Conservation (phyloP, 2,329 filamentous ascomycete genomes). For the Pseudonectria foliicola region DNA sequence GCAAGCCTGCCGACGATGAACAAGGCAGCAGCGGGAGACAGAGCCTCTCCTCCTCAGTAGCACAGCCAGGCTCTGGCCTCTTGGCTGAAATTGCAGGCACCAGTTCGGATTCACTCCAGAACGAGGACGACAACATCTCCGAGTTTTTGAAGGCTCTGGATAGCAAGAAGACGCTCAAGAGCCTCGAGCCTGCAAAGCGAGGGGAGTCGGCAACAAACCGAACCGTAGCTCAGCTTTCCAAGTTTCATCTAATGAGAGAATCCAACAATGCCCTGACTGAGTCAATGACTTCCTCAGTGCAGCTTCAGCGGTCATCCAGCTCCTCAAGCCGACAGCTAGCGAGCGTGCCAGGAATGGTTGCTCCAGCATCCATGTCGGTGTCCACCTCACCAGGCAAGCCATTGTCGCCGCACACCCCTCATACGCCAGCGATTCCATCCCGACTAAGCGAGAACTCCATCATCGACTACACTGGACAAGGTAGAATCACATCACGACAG, state of each 20-base stretch:
- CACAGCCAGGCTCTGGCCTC: constrained; percentile 70
- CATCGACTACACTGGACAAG: constrained; percentile 27
- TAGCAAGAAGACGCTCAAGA: constrained; percentile 76
- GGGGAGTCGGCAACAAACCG: constrained; percentile 65
- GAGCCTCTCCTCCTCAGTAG: constrained; percentile 62
- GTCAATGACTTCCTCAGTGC: constrained; percentile 83
- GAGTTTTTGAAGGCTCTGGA: constrained; percentile 89
- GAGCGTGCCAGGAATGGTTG: constrained; percentile 57
- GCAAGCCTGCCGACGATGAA: constrained; percentile 61
- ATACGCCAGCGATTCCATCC: constrained; percentile 89
- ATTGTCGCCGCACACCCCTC: constrained; percentile 81
- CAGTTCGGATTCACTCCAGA: constrained; percentile 58
- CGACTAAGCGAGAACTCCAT: constrained; percentile 89
- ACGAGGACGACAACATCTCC: constrained; percentile 87
- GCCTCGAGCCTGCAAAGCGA: constrained; percentile 62
- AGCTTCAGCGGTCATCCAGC: constrained; percentile 75
- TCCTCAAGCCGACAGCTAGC: constrained; percentile 58
- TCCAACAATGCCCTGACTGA: constrained; percentile 85
- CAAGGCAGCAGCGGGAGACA: constrained; percentile 75
- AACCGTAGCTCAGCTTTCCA: constrained; percentile 72
- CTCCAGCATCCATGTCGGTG: constrained; percentile 70
- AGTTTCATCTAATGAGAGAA: constrained; percentile 83
- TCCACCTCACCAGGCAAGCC: constrained; percentile 88
- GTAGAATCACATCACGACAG: constrained; percentile 24
- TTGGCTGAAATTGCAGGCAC: constrained; percentile 63